Evolutionary conservation across 2,329 filamentous ascomycete genomes (phyloP), one percentile per base, ranked within the genome.

Genomic region (Colletotrichum lupini): DNA sequence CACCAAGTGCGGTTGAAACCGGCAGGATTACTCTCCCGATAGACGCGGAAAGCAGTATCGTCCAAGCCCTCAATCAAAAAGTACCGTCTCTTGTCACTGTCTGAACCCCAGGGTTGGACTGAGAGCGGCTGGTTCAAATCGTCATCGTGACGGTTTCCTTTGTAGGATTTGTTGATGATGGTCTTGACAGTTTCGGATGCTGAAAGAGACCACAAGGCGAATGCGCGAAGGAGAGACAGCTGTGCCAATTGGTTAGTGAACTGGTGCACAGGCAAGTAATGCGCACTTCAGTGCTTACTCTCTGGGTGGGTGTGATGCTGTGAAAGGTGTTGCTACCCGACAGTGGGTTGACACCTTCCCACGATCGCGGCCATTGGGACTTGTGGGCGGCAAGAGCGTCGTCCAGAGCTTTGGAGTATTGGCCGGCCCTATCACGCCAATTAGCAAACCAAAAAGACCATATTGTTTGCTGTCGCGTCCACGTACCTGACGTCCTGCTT

Each of bases 401-500:
- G 82, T 99, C 97, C 61, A 99, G 87, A 30, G 97, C 97, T 79
- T 97, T 92, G 78, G 93, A 92, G 82, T 98, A 97, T 82, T 99
- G 97, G 64, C 95, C 95, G 77, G 94, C 91, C 83, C 97, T 99
- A 77, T 74, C 70, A 74, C 16, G 26, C 42, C 52, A 58, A 32
- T 74, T 61, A 73, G 68, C 57, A 63, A 68, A 14, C 28, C 9
- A 19, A 49, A 9, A 28, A 26, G 11, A 56, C 46, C 56, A n/a
- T 55, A 24, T 32, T 32, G 8, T 56, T 37, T 19, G 26, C 11
- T 22, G 65, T 56, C 65, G 56, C 71, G 42, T 58, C 60, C 22
- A 73, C 95, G 84, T 90, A 98, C 97, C 99, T 98, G 81, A 98
- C 94, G 85, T 98, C 95, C 82, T 99, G 98, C 87, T 99, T 98